Conservation (phyloP, 805 yeast genomes). For the Saccharomycopsis sp. region DNA sequence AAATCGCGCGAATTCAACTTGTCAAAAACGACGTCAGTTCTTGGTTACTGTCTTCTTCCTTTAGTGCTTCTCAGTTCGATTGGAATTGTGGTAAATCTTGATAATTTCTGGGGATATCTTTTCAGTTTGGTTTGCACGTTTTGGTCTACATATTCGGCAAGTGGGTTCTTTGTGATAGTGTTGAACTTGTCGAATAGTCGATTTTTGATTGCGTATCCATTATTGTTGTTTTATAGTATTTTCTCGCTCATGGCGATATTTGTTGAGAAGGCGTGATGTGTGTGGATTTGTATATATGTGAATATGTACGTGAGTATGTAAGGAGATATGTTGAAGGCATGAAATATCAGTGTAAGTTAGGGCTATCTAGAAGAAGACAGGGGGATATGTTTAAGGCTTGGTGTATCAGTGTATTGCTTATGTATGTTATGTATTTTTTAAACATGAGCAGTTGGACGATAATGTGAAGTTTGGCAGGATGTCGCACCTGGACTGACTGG, state of each 20-base stretch:
- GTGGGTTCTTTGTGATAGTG: slow-evolving; percentile 86
- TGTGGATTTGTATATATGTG: too few species aligned
- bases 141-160: slow-evolving; percentile 92
- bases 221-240: slow-evolving; percentile 84
- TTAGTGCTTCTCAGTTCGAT: slow-evolving; percentile 70
- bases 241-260: slow-evolving; percentile 96
- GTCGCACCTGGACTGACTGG: too few species aligned
- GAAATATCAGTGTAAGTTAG: too few species aligned
- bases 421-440: too few species aligned
- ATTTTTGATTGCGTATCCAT: slow-evolving; percentile 86
- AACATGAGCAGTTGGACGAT: too few species aligned
- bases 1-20: slow-evolving; percentile 33
- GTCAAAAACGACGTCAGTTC: slow-evolving; percentile 75
- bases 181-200: slow-evolving; percentile 80
- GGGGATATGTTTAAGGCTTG: too few species aligned
- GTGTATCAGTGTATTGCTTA: too few species aligned
- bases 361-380: too few species aligned
- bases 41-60: slow-evolving; percentile 92
- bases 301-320: too few species aligned
- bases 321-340: too few species aligned
- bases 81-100: slow-evolving; percentile 60
- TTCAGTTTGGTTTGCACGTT: slow-evolving; percentile 59
- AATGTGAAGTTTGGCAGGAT: too few species aligned
- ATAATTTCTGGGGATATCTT: slow-evolving; percentile 67
- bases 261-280: slow-evolving; percentile 35